Base-by-base conservation (phyloP, 305 asterid genomes). In the Fraxinus sp. region DNA sequence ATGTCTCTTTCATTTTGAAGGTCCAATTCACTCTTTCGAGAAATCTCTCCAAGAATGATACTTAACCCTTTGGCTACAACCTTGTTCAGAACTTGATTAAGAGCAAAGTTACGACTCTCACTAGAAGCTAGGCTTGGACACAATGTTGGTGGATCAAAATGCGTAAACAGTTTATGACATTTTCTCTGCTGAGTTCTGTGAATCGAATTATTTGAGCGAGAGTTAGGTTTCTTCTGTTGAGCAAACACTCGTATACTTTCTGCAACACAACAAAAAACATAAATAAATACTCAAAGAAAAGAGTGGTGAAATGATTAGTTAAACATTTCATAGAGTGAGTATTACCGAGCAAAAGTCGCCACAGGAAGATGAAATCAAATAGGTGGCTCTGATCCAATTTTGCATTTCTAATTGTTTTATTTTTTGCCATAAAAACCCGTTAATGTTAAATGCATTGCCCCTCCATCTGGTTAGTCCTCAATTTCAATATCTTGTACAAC, bases 91-190 rank as follows among this genome's bases (percentile, higher is more conserved):
- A 32, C 35, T 3, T 0, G 4, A 3, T 32, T 32, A 32, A 32
- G 35, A 32, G 0, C 4, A 32, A 32, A 32, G 35, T 32, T 0
- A 32, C 35, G 4, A 3, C 35, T 32, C 35, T 32, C 5, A 3
- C 35, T 32, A 3, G 35, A 32, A 32, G 35, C 28, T 26, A 93
- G 73, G 97, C 96, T 86, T 95, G 98, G 59, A 92, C 92, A 68
- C 97, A 93, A 83, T 94, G 94, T 71, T 95, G 98, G 90, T 95
- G 96, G 82, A 92, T 89, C 28, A 95, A 85, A 73, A 94, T 96
- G 3, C 95, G 92, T 33, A 95, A 87, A 86, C 97, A 92, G 80
- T 90, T 92, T 70, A 83, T 79, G 18, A 90, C 96, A 82, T 84
- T 92, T 71, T 88, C 91, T 86, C 84, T 86, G 36, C 84, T 86